These are phyloP conservation scores for Backusella liffmaniae DNA, from an alignment of 192 early-diverging fungal species.

Conservation along the genomic window DNA sequence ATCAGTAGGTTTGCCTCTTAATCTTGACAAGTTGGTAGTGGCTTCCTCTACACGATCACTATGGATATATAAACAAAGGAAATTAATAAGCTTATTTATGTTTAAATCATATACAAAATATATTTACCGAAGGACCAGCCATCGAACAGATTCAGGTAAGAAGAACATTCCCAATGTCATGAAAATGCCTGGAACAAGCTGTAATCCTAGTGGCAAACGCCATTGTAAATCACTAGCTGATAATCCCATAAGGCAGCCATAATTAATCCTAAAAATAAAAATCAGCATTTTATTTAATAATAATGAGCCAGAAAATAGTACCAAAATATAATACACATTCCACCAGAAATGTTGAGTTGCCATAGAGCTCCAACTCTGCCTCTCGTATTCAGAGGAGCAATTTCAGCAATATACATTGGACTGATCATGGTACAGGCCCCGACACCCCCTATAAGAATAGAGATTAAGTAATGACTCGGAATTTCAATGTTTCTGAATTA, in stretches of 20 bases:
- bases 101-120: background rate
- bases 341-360: slow-evolving; percentile 11
- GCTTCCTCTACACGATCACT: slow-evolving; percentile 10
- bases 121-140: slow-evolving; percentile 10
- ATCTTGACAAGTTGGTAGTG: background rate
- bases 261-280: slow-evolving; percentile 2
- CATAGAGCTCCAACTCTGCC: slow-evolving; percentile 13
- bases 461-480: background rate
- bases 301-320: background rate
- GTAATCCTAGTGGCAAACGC: slow-evolving; percentile 18
- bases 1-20: background rate
- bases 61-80: background rate
- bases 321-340: slow-evolving; percentile 5
- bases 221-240: slow-evolving; percentile 13
- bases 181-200: slow-evolving; percentile 19
- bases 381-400: background rate
- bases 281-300: background rate
- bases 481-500: background rate
- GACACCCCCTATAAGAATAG: background rate
- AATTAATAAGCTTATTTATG: background rate
- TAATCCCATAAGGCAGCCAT: slow-evolving; percentile 2
- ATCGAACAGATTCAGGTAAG: slow-evolving; percentile 11
- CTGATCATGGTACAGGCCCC: slow-evolving; percentile 2
- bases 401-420: slow-evolving; percentile 12
- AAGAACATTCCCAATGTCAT: slow-evolving; percentile 9